Evolutionary conservation across 169 alveolate species (phyloP).

Genomic region (Toxoplasma gondii): DNA sequence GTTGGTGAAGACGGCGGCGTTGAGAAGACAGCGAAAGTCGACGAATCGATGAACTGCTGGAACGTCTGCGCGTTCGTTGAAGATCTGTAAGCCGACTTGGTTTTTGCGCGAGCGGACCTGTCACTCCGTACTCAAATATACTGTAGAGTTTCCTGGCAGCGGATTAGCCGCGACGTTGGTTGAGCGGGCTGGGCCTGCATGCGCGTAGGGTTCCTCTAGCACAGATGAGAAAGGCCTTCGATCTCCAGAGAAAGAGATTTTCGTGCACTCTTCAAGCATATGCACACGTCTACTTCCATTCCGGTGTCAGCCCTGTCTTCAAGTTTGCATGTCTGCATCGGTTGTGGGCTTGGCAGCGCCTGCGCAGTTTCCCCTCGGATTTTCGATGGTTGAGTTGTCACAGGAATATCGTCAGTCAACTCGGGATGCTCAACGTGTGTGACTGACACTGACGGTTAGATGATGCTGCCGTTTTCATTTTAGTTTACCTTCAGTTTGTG

Average conservation of each 20-base stretch:
- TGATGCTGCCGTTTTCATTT: too few relatives aligned
- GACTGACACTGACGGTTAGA: too few relatives aligned
- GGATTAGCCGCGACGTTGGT: background rate
- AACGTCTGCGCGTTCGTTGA: background rate
- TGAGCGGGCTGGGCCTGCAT: background rate
- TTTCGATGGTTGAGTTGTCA: too few relatives aligned
- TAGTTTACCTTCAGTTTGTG: too few relatives aligned
- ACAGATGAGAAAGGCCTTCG: background rate
- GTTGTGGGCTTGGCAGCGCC: too few relatives aligned
- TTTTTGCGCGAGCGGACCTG: background rate
- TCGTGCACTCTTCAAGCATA: background rate
- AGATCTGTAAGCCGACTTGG: background rate
- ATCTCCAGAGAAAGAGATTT: background rate
- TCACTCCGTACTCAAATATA: background rate
- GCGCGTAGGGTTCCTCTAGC: background rate
- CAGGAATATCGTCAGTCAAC: too few relatives aligned
- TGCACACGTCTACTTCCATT: too few relatives aligned
- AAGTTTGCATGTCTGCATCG: too few relatives aligned
- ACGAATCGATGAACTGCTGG: slow-evolving; percentile 27
- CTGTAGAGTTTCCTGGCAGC: background rate
- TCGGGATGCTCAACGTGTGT: too few relatives aligned
- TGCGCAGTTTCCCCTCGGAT: too few relatives aligned
- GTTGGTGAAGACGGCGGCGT: background rate
- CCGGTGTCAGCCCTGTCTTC: too few relatives aligned
- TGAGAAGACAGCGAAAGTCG: background rate